Evolutionary conservation across 345 rosid genomes (phyloP).

Genomic region (Diplotaxis tenuifolia): DNA sequence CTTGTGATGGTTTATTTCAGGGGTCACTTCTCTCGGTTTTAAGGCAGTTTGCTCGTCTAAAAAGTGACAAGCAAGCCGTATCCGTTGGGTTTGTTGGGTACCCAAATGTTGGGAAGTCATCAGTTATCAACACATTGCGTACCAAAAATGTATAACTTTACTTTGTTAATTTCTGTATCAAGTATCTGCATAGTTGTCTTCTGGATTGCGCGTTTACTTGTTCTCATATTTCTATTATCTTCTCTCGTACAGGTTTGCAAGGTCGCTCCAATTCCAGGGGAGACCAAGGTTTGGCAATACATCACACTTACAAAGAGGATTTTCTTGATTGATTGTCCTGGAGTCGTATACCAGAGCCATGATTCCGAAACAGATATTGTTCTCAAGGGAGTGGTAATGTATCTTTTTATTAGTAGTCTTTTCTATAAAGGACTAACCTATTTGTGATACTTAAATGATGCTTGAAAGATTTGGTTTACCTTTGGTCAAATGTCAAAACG

Average conservation of each 20-base stretch:
- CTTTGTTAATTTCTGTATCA: neutral
- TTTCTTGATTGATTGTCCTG: slow-evolving; percentile 94
- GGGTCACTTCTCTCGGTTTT: slow-evolving; percentile 89
- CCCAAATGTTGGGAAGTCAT: slow-evolving; percentile 97
- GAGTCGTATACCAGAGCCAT: slow-evolving; percentile 87
- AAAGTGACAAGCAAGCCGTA: slow-evolving; percentile 93
- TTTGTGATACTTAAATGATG: neutral
- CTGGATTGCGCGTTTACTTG: neutral
- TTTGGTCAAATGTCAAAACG: neutral
- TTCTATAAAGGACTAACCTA: neutral
- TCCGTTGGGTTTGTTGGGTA: slow-evolving; percentile 98
- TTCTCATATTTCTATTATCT: neutral
- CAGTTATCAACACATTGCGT: slow-evolving; percentile 89
- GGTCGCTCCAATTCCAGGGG: slow-evolving; percentile 99
- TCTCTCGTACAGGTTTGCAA: slow-evolving; percentile 68
- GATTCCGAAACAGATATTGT: slow-evolving; percentile 93
- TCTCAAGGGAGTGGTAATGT: slow-evolving; percentile 90
- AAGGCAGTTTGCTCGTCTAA: slow-evolving; percentile 88
- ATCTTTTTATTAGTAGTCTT: neutral
- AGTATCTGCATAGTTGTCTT: neutral
- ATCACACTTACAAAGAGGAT: slow-evolving; percentile 89
- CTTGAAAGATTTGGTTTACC: neutral
- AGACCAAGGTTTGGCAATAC: slow-evolving; percentile 98
- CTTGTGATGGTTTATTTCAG: slow-evolving; percentile 40
- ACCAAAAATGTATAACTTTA: slow-evolving; percentile 67